Conservation (phyloP, 192 early-diverging fungal species). For the Globomyces pollinis-pini region DNA sequence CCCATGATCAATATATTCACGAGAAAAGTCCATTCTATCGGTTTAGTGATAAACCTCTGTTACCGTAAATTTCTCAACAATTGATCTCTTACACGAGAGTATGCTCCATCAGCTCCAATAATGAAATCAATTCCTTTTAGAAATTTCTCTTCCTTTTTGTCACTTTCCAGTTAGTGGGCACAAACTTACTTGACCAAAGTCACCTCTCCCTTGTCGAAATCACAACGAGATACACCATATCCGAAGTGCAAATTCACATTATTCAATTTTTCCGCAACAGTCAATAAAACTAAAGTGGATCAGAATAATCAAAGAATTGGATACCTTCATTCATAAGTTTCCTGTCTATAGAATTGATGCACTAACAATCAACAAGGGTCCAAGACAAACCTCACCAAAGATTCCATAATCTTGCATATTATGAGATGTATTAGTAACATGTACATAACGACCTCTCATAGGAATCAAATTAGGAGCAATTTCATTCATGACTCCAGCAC, state of each 20-base stretch:
- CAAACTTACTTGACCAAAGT: conserved; percentile 16
- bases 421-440: conserved; percentile 61
- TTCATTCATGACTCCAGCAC: conserved; percentile 56
- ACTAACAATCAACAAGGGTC: too few species aligned
- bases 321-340: conserved; percentile 69
- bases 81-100: conserved; percentile 68
- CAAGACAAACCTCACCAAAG: too few species aligned
- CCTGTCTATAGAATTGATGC: conserved; percentile 91
- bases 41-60: conserved; percentile 14
- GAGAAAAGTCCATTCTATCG: conserved; percentile 73
- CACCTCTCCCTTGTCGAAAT: conserved; percentile 58
- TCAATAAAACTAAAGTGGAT: too few species aligned
- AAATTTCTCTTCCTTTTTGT: conserved; percentile 31
- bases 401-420: conserved; percentile 79
- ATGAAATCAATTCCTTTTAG: conserved; percentile 62
- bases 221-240: conserved; percentile 55
- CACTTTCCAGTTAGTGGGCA: conserved; percentile 4
- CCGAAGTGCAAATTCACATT: conserved; percentile 74
- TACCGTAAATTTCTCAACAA: conserved; percentile 72
- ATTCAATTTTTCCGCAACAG: conserved; percentile 53
- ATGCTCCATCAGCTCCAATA: conserved; percentile 85
- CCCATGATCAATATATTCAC: conserved; percentile 83
- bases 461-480: conserved; percentile 70
- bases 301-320: too few species aligned
- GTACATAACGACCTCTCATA: conserved; percentile 92